Percentiles rank a stretch among this genome's conserved stretches.
These are phyloP conservation scores for Xylaria acuta DNA, from an alignment of 495 filamentous ascomycete species.

Conservation along the genomic window DNA sequence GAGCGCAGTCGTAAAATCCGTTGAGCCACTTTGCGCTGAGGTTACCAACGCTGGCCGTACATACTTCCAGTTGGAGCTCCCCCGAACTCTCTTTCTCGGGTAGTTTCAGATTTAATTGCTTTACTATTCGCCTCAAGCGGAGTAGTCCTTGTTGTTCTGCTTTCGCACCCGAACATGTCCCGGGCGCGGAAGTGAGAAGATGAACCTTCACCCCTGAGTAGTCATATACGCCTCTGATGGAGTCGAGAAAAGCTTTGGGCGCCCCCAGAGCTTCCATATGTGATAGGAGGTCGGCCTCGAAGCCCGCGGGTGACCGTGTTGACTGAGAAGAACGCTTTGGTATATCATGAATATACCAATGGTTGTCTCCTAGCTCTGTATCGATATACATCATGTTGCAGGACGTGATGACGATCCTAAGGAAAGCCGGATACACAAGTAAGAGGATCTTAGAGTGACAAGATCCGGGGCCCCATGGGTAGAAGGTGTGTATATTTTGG, in stretches of 20 bases:
- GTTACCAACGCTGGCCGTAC: slow-evolving; percentile 32
- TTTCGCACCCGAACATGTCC: slow-evolving; percentile 24
- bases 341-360: slow-evolving; percentile 36
- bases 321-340: slow-evolving; percentile 24
- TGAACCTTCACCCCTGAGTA: slow-evolving; percentile 32
- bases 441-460: slow-evolving; percentile 33
- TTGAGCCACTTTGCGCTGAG: slow-evolving; percentile 32
- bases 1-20: slow-evolving; percentile 30
- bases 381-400: slow-evolving; percentile 36
- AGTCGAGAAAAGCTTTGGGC: slow-evolving; percentile 27
- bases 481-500: slow-evolving; percentile 30
- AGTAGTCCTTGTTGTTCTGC: slow-evolving; percentile 33
- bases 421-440: slow-evolving; percentile 31
- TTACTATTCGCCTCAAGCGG: slow-evolving; percentile 28
- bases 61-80: slow-evolving; percentile 29
- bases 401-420: slow-evolving; percentile 33
- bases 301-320: background rate
- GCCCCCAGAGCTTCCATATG: slow-evolving; percentile 30
- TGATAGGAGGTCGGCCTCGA: slow-evolving; percentile 31
- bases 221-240: slow-evolving; percentile 28
- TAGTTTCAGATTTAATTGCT: slow-evolving; percentile 21
- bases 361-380: slow-evolving; percentile 32
- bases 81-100: background rate
- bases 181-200: slow-evolving; percentile 30
- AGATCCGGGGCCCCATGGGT: slow-evolving; percentile 32